Percentiles rank a stretch among this genome's conserved stretches.
phyloP scores from a whole-genome alignment of 2,329 filamentous ascomycete genomes.

The Zymoseptoria pseudotritici region DNA sequence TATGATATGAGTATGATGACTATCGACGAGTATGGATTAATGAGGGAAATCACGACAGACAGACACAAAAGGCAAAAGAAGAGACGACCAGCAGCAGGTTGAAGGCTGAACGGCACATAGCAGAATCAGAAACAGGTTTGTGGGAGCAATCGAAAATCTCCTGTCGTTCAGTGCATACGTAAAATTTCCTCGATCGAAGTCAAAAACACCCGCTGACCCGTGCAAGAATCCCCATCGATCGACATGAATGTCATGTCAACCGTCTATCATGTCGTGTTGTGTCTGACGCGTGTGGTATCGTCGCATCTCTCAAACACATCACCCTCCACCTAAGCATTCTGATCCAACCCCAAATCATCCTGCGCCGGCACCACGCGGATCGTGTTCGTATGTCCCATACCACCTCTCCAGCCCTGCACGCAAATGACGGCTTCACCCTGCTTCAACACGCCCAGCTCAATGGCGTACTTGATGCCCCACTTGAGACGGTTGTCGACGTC shows the following conservation, averaged over 20 bases:
- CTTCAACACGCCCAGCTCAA: slow-evolving; percentile 69
- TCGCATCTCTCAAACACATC: not conserved
- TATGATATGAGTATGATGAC: not conserved
- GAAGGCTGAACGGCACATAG: no score
- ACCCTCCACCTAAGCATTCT: slow-evolving; percentile 33
- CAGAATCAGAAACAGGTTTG: not conserved
- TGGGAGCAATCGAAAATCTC: not conserved
- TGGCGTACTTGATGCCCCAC: slow-evolving; percentile 86
- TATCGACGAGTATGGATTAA: not conserved
- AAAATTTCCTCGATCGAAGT: not conserved
- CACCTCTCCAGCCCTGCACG: slow-evolving; percentile 85
- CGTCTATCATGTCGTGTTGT: not conserved
- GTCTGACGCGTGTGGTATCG: not conserved
- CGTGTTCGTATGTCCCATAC: slow-evolving; percentile 88
- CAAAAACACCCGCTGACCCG: not conserved
- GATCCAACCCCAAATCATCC: slow-evolving; percentile 44
- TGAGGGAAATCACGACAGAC: not conserved
- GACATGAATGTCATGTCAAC: not conserved
- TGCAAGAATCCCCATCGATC: not conserved
- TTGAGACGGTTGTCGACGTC: slow-evolving; percentile 96
- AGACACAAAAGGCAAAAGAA: not conserved
- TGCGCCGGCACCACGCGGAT: slow-evolving; percentile 46
- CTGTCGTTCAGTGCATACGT: not conserved
- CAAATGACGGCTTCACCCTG: slow-evolving; percentile 70
- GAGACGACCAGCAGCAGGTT: no score